Percentiles rank a stretch among this genome's conserved stretches.
These are phyloP conservation scores for Orbilia javanica DNA, from an alignment of 2,329 filamentous ascomycete species.

Conservation along the genomic window DNA sequence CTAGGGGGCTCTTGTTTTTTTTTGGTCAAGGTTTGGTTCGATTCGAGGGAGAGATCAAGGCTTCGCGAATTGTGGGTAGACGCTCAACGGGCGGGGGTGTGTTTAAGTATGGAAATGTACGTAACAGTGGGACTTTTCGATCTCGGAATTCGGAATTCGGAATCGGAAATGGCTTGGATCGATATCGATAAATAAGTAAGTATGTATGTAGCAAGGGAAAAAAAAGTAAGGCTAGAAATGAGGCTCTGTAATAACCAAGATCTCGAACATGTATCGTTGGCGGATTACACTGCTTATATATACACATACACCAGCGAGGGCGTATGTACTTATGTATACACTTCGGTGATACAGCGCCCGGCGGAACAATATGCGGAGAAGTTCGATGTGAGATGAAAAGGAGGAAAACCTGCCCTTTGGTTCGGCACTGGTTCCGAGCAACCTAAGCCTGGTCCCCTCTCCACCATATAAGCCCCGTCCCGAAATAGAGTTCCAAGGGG, in stretches of 20 bases:
- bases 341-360: conserved; percentile 6
- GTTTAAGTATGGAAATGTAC: not conserved
- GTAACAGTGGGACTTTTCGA: not conserved
- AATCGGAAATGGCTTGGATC: not conserved
- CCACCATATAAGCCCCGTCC: not conserved
- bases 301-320: not conserved
- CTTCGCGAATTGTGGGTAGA: not conserved
- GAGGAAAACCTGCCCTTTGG: conserved; percentile 6
- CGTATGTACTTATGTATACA: not conserved
- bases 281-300: conserved; percentile 10
- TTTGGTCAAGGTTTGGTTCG: not conserved
- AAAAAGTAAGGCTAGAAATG: not conserved
- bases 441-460: conserved; percentile 13
- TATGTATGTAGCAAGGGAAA: no score
- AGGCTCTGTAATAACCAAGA: conserved; percentile 9
- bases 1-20: not conserved
- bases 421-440: conserved; percentile 22
- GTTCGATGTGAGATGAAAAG: conserved; percentile 18
- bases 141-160: not conserved
- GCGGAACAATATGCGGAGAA: conserved; percentile 23
- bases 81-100: not conserved
- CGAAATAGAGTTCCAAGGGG: conserved; percentile 25
- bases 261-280: not conserved
- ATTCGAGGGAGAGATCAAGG: not conserved
- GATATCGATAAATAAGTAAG: not conserved